A percentile compares a stretch with the other conserved stretches of the same genome.
Conservation (phyloP, 257 asterid species). For the Perilla frutescens region DNA sequence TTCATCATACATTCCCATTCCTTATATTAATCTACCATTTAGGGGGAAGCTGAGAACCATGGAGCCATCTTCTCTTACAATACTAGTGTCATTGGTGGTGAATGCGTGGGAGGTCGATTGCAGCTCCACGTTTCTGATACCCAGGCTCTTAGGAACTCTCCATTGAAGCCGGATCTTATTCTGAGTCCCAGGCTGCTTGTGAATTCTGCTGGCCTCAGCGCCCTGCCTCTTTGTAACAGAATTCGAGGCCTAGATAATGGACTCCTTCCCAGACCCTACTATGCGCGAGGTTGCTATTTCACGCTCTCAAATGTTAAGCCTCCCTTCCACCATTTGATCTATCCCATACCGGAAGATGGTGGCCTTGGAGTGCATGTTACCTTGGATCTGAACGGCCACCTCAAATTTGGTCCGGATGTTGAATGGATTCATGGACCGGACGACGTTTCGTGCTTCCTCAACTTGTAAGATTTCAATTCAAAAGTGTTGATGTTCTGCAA, state of each 20-base stretch:
- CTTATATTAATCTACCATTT: constrained; percentile 44
- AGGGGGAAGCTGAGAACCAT: constrained; percentile 93
- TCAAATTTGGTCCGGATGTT: constrained; percentile 92
- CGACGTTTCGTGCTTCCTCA: constrained; percentile 69
- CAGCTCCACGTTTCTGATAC: constrained; percentile 67
- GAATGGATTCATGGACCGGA: constrained; percentile 83
- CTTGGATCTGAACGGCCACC: constrained; percentile 80
- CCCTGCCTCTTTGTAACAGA: constrained; percentile 61
- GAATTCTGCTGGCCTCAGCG: constrained; percentile 82
- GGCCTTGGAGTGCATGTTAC: constrained; percentile 97
- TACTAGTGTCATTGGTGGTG: constrained; percentile 75
- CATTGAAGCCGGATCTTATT: constrained; percentile 61
- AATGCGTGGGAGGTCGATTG: constrained; percentile 44
- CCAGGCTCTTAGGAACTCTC: constrained; percentile 51
- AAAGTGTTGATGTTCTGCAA: background rate
- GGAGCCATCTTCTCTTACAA: constrained; percentile 71
- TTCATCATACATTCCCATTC: no score
- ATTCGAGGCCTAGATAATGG: constrained; percentile 48
- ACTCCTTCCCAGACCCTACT: constrained; percentile 56
- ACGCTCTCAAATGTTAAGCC: constrained; percentile 56
- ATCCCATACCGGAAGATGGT: constrained; percentile 94
- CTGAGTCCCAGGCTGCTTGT: constrained; percentile 73
- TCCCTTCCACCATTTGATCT: constrained; percentile 76
- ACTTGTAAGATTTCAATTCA: constrained; percentile 55
- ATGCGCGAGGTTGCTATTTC: constrained; percentile 93